Evolutionary conservation across 768 basidiomycete genomes (phyloP), one percentile per base, ranked within the genome.

Genomic region (Hirschioporus abietinus): DNA sequence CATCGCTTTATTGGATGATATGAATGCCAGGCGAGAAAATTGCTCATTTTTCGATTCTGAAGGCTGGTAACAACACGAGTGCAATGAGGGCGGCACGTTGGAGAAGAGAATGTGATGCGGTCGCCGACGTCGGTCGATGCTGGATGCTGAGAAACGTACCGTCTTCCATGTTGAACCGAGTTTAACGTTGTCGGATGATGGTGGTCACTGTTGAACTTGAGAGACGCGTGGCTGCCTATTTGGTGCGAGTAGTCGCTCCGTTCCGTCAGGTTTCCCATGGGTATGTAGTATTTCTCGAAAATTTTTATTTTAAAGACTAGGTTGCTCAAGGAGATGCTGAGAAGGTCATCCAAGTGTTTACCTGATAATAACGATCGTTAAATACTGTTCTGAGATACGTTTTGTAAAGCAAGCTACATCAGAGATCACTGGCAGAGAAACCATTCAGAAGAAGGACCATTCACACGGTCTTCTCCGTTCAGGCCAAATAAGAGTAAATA

Each of bases 241-340:
- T 25, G 15, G 35, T 66, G 27, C 66, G 25, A n/a, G 26, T 20
- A 24, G 64, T 36, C 65, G 25, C 17, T 52, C 35, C 42, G 42
- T 66, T 35, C 35, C 30, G 63, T 20, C 65, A 64, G 60, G 60
- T 24, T 64, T 63, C 62, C 66, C 66, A 64, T 66, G 30, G 63
- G 15, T 25, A 25, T 63, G 52, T 42, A 35, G 60, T 58, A 23
- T n/a, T 34, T 63, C 66, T 63, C 42, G 30, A 3, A 30, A 30
- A 3, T 30, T 3, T 30, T 8, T 30, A 30, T 30, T 30, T 30
- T 30, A n/a, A n/a, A n/a, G n/a, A n/a, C n/a, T n/a, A n/a, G n/a
- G n/a, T 30, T 30, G 30, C 30, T 30, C 30, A 8, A 30, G 30
- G 30, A 8, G 8, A 30, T 30, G 8, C 30, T 30, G 30, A 8